Percentiles rank a stretch among this genome's conserved stretches.
Evolutionary conservation across 305 asterid species (phyloP).

Genomic region (Petunia hybrid): DNA sequence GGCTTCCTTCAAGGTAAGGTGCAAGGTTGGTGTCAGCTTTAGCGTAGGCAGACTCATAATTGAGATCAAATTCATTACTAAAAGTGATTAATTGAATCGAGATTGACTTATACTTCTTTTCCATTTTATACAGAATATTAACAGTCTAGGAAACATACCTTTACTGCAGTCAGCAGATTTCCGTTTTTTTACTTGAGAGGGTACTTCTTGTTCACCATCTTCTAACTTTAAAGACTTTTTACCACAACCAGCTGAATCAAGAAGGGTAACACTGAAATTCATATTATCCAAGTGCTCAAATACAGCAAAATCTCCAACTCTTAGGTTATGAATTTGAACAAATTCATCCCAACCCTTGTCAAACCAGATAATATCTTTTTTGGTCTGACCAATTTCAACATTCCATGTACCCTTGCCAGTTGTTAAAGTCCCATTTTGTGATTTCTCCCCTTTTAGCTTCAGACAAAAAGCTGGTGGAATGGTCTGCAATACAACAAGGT

Average conservation of each 20-base stretch:
- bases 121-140: conserved; percentile 1
- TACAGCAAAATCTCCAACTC: conserved; percentile 34
- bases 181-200: conserved; percentile 10
- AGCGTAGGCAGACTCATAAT: not conserved
- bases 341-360: conserved; percentile 35
- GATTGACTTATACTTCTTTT: not conserved
- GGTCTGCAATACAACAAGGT: conserved; percentile 28
- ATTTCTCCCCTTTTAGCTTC: conserved; percentile 31
- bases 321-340: conserved; percentile 29
- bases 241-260: conserved; percentile 31
- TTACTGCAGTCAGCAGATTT: not conserved
- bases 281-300: conserved; percentile 32
- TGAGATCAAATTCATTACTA: not conserved
- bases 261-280: conserved; percentile 18
- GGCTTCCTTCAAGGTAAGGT: not conserved
- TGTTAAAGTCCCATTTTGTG: conserved; percentile 33
- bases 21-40: not conserved
- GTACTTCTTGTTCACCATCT: not conserved
- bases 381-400: conserved; percentile 19
- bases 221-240: conserved; percentile 17
- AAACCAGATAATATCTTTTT: not conserved
- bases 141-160: conserved; percentile 20
- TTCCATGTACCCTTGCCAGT: conserved; percentile 36
- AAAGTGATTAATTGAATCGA: not conserved
- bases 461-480: conserved; percentile 39